A percentile compares a stretch with the other conserved stretches of the same genome.
Conservation (phyloP, 2,329 filamentous ascomycete genomes). For the Colletotrichum melonis region DNA sequence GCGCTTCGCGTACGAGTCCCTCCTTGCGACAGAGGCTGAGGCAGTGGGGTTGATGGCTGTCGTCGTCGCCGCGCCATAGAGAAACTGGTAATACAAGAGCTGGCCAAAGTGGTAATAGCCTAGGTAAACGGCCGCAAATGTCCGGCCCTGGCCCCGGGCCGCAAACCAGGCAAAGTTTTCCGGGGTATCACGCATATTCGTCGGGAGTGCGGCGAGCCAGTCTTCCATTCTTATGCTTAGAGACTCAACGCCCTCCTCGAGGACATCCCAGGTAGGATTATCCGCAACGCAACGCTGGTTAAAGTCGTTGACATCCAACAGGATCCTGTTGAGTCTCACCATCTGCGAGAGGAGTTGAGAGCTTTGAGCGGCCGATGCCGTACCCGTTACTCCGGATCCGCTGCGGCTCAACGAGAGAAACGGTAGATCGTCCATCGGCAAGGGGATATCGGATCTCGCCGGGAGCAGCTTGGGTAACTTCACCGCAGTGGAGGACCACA, state of each 20-base stretch:
- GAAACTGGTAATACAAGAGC: constrained; percentile 59
- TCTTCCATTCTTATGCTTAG: constrained; percentile 47
- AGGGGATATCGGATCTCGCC: constrained; percentile 40
- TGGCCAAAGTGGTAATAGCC: constrained; percentile 59
- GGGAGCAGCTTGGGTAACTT: constrained; percentile 39
- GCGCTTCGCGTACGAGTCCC: constrained; percentile 49
- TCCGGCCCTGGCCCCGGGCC: constrained; percentile 50
- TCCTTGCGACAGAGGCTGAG: constrained; percentile 26
- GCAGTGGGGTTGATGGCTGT: constrained; percentile 31
- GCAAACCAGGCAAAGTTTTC: constrained; percentile 51
- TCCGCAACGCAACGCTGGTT: constrained; percentile 46
- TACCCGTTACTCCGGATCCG: not conserved
- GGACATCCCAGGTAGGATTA: constrained; percentile 43
- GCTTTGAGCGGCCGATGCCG: constrained; percentile 20
- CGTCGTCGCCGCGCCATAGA: constrained; percentile 42
- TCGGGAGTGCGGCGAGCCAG: constrained; percentile 49
- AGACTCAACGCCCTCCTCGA: constrained; percentile 41
- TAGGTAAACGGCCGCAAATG: constrained; percentile 57
- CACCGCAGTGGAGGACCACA: constrained; percentile 40
- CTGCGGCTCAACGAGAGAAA: constrained; percentile 41
- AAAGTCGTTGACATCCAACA: constrained; percentile 53
- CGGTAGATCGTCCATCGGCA: constrained; percentile 50
- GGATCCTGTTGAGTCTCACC: constrained; percentile 44
- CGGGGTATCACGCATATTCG: constrained; percentile 49
- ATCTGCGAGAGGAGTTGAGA: constrained; percentile 45